A percentile compares a stretch with the other conserved stretches of the same genome.
Conservation (phyloP, 2,329 filamentous ascomycete genomes). For the Colletotrichum sp. region DNA sequence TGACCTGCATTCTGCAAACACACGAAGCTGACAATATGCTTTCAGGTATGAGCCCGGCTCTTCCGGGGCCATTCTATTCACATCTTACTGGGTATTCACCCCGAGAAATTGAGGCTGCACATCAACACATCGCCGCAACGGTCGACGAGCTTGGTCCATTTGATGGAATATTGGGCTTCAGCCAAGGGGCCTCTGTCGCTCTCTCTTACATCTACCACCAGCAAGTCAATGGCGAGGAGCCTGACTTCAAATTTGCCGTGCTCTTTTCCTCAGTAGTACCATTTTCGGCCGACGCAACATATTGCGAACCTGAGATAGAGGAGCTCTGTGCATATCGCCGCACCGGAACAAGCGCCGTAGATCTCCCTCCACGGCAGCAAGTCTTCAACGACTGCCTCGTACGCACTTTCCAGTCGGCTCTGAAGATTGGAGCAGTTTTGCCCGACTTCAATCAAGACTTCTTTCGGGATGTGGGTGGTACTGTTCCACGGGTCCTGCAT, state of each 20-base stretch:
- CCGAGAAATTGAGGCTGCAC: not conserved
- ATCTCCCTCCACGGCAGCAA: not conserved
- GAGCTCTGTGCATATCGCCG: not conserved
- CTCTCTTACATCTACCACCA: constrained; percentile 5
- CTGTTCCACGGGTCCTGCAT: not conserved
- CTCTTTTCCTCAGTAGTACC: constrained; percentile 12
- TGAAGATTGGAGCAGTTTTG: constrained; percentile 4
- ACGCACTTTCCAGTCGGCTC: not conserved
- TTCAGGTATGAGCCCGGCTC: not conserved
- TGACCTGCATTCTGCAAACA: not conserved
- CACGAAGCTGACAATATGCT: not conserved
- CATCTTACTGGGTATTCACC: not conserved
- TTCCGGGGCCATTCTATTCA: not conserved
- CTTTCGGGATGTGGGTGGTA: not conserved
- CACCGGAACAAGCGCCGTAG: not conserved
- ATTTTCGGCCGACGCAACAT: not conserved
- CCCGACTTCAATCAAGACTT: constrained; percentile 11
- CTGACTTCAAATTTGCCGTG: constrained; percentile 6
- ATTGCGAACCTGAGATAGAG: constrained; percentile 1
- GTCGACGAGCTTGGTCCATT: constrained; percentile 23
- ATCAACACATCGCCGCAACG: not conserved
- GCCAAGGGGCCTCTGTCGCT: constrained; percentile 21
- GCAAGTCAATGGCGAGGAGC: not conserved
- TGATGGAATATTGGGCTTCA: constrained; percentile 27
- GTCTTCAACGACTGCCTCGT: constrained; percentile 12